phyloP scores from a whole-genome alignment of 306 rosid species.

The Vigna hirtella region DNA sequence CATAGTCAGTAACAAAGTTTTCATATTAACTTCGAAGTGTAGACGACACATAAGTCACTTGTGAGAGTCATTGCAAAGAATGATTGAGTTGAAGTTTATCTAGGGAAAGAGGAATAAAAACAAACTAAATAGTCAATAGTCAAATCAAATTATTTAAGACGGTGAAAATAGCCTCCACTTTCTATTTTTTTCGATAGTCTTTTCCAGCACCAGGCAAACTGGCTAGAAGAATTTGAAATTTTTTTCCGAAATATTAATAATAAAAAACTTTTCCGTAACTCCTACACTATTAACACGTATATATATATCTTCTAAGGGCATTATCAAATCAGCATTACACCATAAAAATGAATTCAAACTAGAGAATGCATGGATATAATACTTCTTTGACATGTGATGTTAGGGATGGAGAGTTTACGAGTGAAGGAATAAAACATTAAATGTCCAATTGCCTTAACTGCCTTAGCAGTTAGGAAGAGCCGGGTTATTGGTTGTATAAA shows the following conservation, averaged over 20 bases:
- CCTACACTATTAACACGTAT: background rate
- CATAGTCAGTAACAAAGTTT: background rate
- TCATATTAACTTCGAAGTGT: background rate
- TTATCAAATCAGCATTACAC: constrained; percentile 4
- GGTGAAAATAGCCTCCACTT: background rate
- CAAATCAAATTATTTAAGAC: background rate
- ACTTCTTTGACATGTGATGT: too few species aligned
- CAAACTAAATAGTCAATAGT: background rate
- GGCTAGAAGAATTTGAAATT: background rate
- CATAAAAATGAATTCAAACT: constrained; percentile 13
- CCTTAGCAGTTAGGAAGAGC: too few species aligned
- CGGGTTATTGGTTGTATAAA: too few species aligned
- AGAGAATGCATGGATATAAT: background rate
- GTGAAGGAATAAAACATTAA: too few species aligned
- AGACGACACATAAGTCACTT: background rate
- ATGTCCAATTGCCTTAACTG: too few species aligned
- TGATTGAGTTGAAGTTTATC: constrained; percentile 1
- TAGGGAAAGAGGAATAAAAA: background rate
- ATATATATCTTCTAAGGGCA: background rate
- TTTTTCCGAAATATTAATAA: background rate
- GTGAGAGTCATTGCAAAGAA: background rate
- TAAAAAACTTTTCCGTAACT: background rate
- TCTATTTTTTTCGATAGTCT: constrained; percentile 1
- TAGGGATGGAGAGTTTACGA: too few species aligned
- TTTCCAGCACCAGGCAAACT: background rate